A percentile compares a stretch with the other conserved stretches of the same genome.
Conservation (phyloP, 805 yeast species). For the Wickerhamomyces alni region DNA sequence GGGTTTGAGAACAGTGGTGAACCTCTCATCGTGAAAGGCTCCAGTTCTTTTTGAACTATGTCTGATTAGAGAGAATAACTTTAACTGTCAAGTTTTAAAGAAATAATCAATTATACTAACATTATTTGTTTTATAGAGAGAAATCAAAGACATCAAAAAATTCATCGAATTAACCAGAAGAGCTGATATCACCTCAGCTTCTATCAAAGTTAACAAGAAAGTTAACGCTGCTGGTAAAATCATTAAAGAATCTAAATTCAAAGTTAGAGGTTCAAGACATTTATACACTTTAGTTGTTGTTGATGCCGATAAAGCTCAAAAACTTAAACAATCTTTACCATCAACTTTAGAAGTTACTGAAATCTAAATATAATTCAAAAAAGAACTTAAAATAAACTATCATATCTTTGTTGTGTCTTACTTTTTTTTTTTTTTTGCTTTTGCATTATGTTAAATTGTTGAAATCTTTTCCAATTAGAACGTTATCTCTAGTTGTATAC, state of each 20-base stretch:
- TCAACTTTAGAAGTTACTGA: slow-evolving; percentile 75
- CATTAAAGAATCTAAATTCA: slow-evolving; percentile 95
- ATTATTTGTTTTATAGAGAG: slow-evolving; percentile 28
- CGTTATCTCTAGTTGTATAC: slow-evolving; percentile 3
- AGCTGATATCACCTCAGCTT: slow-evolving; percentile 89
- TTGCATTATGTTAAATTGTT: slow-evolving; percentile 1
- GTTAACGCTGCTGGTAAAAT: slow-evolving; percentile 75
- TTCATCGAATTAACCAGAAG: slow-evolving; percentile 96
- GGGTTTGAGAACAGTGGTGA: too few relatives aligned
- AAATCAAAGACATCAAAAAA: slow-evolving; percentile 95
- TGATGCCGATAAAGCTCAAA: slow-evolving; percentile 96
- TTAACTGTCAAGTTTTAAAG: too few relatives aligned
- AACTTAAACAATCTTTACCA: slow-evolving; percentile 95
- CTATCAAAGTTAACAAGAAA: slow-evolving; percentile 90
- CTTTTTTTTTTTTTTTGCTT: slow-evolving; percentile 1
- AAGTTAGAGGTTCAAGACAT: slow-evolving; percentile 93
- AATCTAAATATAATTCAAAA: slow-evolving; percentile 25
- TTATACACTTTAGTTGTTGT: slow-evolving; percentile 93
- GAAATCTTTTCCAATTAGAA: too few relatives aligned
- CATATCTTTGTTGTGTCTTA: background rate
- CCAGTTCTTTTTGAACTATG: too few relatives aligned
- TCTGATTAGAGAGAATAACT: too few relatives aligned
- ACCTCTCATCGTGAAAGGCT: background rate
- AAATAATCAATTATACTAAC: too few relatives aligned
- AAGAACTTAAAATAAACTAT: background rate